Conservation (phyloP, 2,329 filamentous ascomycete genomes). For the Fusarium compactum region DNA sequence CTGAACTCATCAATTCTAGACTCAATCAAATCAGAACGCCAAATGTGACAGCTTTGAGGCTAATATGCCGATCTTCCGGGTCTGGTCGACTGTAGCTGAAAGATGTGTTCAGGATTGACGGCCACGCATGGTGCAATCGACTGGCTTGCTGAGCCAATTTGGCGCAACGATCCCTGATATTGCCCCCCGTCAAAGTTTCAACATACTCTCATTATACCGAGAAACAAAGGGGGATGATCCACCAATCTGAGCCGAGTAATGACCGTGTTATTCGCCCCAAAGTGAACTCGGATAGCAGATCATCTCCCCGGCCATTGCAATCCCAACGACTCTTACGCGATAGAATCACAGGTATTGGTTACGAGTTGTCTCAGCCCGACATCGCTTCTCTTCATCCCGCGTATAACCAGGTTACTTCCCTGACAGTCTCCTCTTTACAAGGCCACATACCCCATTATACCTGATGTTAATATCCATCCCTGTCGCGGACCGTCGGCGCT, state of each 20-base stretch:
- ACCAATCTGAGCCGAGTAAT: slow-evolving; percentile 9
- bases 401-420: slow-evolving; percentile 9
- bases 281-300: slow-evolving; percentile 12
- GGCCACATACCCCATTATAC: slow-evolving; percentile 14
- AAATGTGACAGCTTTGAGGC: neutral
- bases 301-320: slow-evolving; percentile 12
- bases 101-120: neutral
- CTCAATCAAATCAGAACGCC: slow-evolving; percentile 14
- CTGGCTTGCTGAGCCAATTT: slow-evolving; percentile 23
- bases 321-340: slow-evolving; percentile 35
- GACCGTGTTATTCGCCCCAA: neutral
- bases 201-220: slow-evolving; percentile 6
- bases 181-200: slow-evolving; percentile 36
- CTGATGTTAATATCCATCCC: slow-evolving; percentile 16
- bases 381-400: slow-evolving; percentile 24
- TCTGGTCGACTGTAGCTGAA: slow-evolving; percentile 6
- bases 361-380: slow-evolving; percentile 4
- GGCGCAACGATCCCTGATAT: slow-evolving; percentile 44
- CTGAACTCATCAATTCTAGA: slow-evolving; percentile 37
- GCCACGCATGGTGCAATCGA: slow-evolving; percentile 30
- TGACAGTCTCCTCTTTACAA: slow-evolving; percentile 11
- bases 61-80: slow-evolving; percentile 34
- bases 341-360: slow-evolving; percentile 28
- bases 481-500: slow-evolving; percentile 42
- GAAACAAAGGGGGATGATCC: slow-evolving; percentile 12